Evolutionary conservation across 2,329 filamentous ascomycete species (phyloP), one percentile per base, ranked within the genome.

Genomic region (Aspergillus sp.): DNA sequence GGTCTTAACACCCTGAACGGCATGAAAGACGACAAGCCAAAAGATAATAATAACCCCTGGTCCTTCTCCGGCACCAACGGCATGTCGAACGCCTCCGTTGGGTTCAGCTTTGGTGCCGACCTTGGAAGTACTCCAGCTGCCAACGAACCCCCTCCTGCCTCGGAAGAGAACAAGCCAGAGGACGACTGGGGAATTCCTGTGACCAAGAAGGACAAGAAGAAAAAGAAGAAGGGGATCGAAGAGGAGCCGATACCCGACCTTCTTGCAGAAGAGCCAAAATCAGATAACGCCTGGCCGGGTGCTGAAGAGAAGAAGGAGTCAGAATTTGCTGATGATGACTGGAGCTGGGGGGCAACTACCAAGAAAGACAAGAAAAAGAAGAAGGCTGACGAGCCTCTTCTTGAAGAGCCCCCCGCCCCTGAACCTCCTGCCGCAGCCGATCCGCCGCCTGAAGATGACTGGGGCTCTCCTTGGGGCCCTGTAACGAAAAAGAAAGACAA

Each of bases 181-280:
- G 77, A 79, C 36, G 73, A 76, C 38, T 77, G 75, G 75, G 75
- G 68, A 21, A 76, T 80, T 59, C 62, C 71, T 17, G 51, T 61
- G 36, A 66, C 71, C 42, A 84, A 77, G 62, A 80, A 81, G 54
- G 73, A 78, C 47, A 78, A 80, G 64, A 83, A 82, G 66, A 82
- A 82, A 58, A 73, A 72, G 66, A 80, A 80, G 63, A 63, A 64
- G 27, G 57, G 19, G 21, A 17, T 62, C 8, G 57, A 68, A 15
- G 66, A 72, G 17, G 67, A 72, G 41, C 50, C 44, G 4, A 57
- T 36, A 1, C 59, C 65, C 3, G 69, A 68, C 52, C 60, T 66
- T 8, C 63, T 67, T 32, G 60, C 65, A 5, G 62, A 68, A 27
- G 68, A 68, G 17, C 59, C 68, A 42, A 63, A 71, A 25, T 61